phyloP scores from a whole-genome alignment of 148 eudicot genomes.

The Silene conica region DNA sequence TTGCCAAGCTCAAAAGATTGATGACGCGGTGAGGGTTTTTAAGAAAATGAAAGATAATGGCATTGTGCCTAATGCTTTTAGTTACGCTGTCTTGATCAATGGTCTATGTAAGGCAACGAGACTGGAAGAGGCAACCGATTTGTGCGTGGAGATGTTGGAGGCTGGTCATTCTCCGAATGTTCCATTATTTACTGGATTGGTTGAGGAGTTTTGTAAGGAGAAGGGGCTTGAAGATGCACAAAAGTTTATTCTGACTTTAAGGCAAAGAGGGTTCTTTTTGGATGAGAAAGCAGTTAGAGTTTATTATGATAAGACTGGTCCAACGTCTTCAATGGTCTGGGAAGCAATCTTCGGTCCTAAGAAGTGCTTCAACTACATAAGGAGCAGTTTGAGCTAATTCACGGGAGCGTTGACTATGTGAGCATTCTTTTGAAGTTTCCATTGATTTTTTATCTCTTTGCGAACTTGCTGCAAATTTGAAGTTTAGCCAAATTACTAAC shows the following conservation, averaged over 20 bases:
- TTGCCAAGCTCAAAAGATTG: constrained; percentile 68
- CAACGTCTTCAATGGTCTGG: constrained; percentile 63
- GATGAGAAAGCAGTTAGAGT: constrained; percentile 72
- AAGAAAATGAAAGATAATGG: constrained; percentile 77
- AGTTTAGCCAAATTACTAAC: too few relatives aligned
- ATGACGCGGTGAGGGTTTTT: constrained; percentile 77
- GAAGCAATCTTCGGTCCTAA: constrained; percentile 76
- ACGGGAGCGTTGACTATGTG: constrained; percentile 15
- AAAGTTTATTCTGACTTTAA: constrained; percentile 35
- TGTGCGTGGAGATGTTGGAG: constrained; percentile 72
- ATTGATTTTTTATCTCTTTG: neutral
- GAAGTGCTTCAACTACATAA: constrained; percentile 41
- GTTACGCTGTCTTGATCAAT: constrained; percentile 54
- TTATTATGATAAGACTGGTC: constrained; percentile 67
- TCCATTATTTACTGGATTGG: constrained; percentile 57
- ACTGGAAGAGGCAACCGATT: constrained; percentile 64
- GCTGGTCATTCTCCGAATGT: constrained; percentile 75
- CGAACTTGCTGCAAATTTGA: constrained; percentile 5
- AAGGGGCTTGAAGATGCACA: constrained; percentile 78
- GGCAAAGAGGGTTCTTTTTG: constrained; percentile 54
- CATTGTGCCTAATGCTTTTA: constrained; percentile 70
- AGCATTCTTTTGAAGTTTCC: constrained; percentile 15
- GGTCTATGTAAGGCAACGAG: constrained; percentile 56
- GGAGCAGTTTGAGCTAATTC: constrained; percentile 22
- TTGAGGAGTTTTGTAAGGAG: constrained; percentile 65